Conservation (phyloP, 352 stramenopile genomes). For the Globisporangium orthogonon region DNA sequence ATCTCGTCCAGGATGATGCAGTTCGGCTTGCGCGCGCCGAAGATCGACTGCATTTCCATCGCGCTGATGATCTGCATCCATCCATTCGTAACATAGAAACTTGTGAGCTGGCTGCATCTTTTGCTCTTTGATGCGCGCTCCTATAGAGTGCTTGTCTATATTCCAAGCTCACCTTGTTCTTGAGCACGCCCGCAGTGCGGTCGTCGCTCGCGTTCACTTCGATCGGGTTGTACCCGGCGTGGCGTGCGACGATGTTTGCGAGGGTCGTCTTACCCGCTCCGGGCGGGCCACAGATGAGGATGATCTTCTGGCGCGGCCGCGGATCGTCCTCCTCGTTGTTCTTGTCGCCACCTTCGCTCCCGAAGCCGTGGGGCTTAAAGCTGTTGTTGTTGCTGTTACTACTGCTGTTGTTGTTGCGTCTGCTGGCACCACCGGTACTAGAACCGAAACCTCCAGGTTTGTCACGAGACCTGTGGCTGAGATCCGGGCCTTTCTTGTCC, state of each 20-base stretch:
- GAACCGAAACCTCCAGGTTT: background rate
- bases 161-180: conserved; percentile 68
- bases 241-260: conserved; percentile 92
- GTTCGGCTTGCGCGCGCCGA: conserved; percentile 88
- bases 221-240: conserved; percentile 95
- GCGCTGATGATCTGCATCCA: conserved; percentile 61
- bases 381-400: conserved; percentile 1
- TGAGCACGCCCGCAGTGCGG: conserved; percentile 87
- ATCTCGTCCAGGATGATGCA: conserved; percentile 98
- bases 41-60: conserved; percentile 91
- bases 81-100: background rate
- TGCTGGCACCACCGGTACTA: background rate
- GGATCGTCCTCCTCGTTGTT: conserved; percentile 26
- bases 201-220: conserved; percentile 99
- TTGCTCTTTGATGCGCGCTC: background rate
- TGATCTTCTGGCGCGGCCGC: conserved; percentile 78
- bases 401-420: background rate
- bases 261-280: conserved; percentile 96
- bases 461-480: background rate
- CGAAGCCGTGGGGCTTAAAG: conserved; percentile 3
- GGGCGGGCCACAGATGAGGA: conserved; percentile 93
- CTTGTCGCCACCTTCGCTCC: conserved; percentile 5
- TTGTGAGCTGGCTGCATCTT: background rate
- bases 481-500: conserved; percentile 29
- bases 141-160: background rate